Base-by-base conservation (phyloP, 192 early-diverging fungal species). In the Endogone sp. region DNA sequence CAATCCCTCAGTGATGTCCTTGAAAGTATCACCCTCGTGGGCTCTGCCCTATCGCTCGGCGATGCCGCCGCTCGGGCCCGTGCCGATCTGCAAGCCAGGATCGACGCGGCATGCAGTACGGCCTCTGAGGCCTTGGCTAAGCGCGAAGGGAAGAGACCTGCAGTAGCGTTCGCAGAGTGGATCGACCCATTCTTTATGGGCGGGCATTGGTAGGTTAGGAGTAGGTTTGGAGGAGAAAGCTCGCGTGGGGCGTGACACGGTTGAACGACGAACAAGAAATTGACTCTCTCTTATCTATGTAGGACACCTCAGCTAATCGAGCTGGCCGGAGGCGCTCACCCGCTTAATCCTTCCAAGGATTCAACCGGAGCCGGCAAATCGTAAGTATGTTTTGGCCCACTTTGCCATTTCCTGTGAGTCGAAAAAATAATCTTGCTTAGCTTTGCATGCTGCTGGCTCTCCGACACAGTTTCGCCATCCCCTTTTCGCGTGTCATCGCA, bases 91-190 rank as follows among this genome's bases (percentile, higher is more conserved):
- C 65, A 74, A 16, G 71, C 57, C 3, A 37, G 83, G n/a, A 73
- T 84, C 9, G 71, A 80, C 49, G 31, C 54, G 22, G 81, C 79
- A n/a, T 63, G 66, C 20, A 63, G 79, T 21, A 25, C 67, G 3
- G 72, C 67, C 2, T 31, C 32, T 4, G 44, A 74, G 37, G 68
- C 29, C 21, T 27, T 62, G 11, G 30, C 56, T 0, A 70, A 30
- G 6, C 64, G 69, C 54, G 76, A 71, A 13, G 73, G 78, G 8
- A 54, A 62, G 22, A 62, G 73, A 49, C 73, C 70, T 26, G 71
- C 54, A 23, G 81, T 82, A 55, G 76, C 74, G 65, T 82, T 84
- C 68, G 70, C 79, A 67, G 83, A 84, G 30, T 84, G 83, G 83
- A 71, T 73, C 16, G 81, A 73, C 24, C 83, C 83, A 22, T 79